Percentiles rank a stretch among this genome's conserved stretches.
Conservation (phyloP, 495 filamentous ascomycete genomes). For the Baudoinia panamericana region DNA sequence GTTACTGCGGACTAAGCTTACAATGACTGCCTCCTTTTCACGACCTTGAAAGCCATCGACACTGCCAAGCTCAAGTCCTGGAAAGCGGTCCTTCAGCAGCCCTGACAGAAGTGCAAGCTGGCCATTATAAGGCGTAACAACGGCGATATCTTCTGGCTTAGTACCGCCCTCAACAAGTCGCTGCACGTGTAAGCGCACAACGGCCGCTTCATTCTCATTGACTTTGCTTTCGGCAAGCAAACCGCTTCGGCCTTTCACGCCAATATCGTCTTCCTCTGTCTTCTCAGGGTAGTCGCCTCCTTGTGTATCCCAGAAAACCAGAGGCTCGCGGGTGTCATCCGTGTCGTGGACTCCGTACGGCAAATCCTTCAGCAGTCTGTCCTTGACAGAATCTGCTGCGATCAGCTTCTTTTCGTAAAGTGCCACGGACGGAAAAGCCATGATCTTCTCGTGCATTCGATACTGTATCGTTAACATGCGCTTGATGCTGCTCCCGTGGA, state of each 20-base stretch:
- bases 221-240: slow-evolving; percentile 77
- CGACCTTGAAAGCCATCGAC: slow-evolving; percentile 96
- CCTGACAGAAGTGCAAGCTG: slow-evolving; percentile 70
- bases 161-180: slow-evolving; percentile 68
- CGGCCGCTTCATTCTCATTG: slow-evolving; percentile 78
- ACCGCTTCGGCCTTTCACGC: slow-evolving; percentile 34
- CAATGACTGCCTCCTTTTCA: slow-evolving; percentile 90
- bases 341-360: slow-evolving; percentile 57
- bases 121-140: slow-evolving; percentile 93
- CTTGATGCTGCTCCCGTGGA: slow-evolving; percentile 78
- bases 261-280: slow-evolving; percentile 32
- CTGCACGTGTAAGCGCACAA: slow-evolving; percentile 64
- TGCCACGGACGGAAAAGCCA: slow-evolving; percentile 81
- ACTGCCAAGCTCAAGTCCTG: slow-evolving; percentile 78
- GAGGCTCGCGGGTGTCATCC: slow-evolving; percentile 75
- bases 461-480: slow-evolving; percentile 96
- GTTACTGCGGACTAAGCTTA: slow-evolving; percentile 86
- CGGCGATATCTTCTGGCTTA: slow-evolving; percentile 66
- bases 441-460: slow-evolving; percentile 92
- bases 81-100: slow-evolving; percentile 61
- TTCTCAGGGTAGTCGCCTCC: slow-evolving; percentile 70
- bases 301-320: slow-evolving; percentile 94
- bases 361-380: slow-evolving; percentile 59
- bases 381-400: slow-evolving; percentile 64
- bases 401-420: slow-evolving; percentile 72